Evolutionary conservation across 768 basidiomycete genomes (phyloP), one percentile per base, ranked within the genome.

Genomic region (Boletus rubroflammeus): DNA sequence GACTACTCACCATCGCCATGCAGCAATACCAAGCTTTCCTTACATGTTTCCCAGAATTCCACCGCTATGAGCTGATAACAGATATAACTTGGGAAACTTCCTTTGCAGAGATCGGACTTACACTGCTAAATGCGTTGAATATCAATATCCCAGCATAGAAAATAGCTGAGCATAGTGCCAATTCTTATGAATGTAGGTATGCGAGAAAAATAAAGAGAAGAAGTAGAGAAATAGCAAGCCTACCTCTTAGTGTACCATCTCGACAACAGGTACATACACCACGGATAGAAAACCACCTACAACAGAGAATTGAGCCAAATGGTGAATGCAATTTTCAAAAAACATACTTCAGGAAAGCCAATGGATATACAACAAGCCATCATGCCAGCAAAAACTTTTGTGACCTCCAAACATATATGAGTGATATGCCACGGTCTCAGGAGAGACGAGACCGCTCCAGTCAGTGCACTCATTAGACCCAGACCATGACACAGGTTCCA

Each of bases 21-120:
- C 86, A 28, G 82, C 65, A 39, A 86, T 82, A 2, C 86, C 87
- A 5, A 79, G 72, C 47, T 75, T 76, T 1, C 85, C 86, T 56
- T 90, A 79, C 86, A 90, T 85, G 40, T 75, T 77, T 1, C 75
- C 72, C 15, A 92, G 75, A 50, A 90, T 85, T 11, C 85, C 88
- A n/a, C 87, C 15, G 86, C 89, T 62, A 89, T 80, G 7, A 88
- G 65, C 81, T 86, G 55, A 19, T 19, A 25, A 26, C 11, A 13
- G 9, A 25, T 29, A 42, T 43, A 31, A 31, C 1, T 19, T 25
- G 15, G 28, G 7, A 40, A 19, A 6, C 29, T 4, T 14, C 5
- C 15, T n/a, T n/a, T n/a, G 3, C 17, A 23, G 23, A 47, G 25
- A 46, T 14, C 5, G n/a, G 14, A 63, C 81, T 62, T 51, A 85